Conservation (phyloP, 352 stramenopile genomes). For the Globisporangium ultimum region DNA sequence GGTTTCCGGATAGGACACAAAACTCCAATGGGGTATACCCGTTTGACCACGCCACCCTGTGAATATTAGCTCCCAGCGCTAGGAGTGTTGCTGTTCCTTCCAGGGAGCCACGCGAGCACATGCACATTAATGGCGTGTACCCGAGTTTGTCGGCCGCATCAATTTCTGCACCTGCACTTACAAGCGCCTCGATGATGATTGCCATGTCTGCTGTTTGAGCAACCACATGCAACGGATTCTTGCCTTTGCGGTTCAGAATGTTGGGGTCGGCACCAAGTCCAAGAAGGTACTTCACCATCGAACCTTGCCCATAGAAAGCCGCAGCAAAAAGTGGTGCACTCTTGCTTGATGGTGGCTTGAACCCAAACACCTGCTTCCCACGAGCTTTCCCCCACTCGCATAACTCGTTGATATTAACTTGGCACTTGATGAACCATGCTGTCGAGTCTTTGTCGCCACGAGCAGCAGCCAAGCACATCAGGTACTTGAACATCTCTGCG, state of each 20-base stretch:
- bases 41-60: slow-evolving; percentile 67
- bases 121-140: slow-evolving; percentile 76
- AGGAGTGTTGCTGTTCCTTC: slow-evolving; percentile 73
- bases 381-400: slow-evolving; percentile 70
- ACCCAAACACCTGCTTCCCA: slow-evolving; percentile 70
- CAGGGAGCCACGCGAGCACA: slow-evolving; percentile 53
- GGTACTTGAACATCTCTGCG: slow-evolving; percentile 75
- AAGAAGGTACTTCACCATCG: slow-evolving; percentile 68
- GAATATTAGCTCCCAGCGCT: slow-evolving; percentile 63
- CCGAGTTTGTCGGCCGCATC: slow-evolving; percentile 61
- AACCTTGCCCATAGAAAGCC: slow-evolving; percentile 45
- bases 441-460: slow-evolving; percentile 73
- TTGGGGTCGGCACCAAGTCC: slow-evolving; percentile 46
- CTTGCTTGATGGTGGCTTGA: slow-evolving; percentile 52
- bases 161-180: slow-evolving; percentile 52
- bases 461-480: slow-evolving; percentile 63
- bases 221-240: slow-evolving; percentile 66
- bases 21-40: slow-evolving; percentile 71
- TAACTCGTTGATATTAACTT: slow-evolving; percentile 59
- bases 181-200: slow-evolving; percentile 58
- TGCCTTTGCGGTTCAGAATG: slow-evolving; percentile 51
- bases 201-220: slow-evolving; percentile 51
- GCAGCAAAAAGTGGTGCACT: slow-evolving; percentile 65
- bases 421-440: slow-evolving; percentile 44
- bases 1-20: slow-evolving; percentile 31